Evolutionary conservation across 179 eudicot species (phyloP), one percentile per base, ranked within the genome.

Genomic region (Silene vulgaris): DNA sequence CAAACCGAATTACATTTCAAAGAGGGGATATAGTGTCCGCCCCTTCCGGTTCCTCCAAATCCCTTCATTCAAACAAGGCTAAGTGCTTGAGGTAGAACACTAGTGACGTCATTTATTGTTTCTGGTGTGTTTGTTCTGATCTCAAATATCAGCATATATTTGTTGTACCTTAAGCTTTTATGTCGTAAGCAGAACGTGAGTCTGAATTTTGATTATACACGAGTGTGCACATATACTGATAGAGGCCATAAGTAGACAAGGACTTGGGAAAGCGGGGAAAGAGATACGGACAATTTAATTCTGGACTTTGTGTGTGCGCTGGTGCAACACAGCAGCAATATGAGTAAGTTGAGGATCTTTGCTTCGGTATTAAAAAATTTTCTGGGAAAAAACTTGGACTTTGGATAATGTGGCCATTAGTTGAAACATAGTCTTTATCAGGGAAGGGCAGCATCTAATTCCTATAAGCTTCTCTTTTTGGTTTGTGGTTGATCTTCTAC

Each of bases 121-220:
- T 23, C 52, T 62, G 50, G 71, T 71, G 20, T 48, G 64, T 70
- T 61, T 75, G 28, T 17, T 45, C 48, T 76, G 43, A n/a, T 30
- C 21, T 16, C 11, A 5, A 30, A 7, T 40, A 40, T 8, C 48
- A 40, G 48, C 48, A 40, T 40, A 7, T 40, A 40, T 40, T 40
- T 40, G 48, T 8, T 40, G 48, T 40, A 40, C 48, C 12, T 8
- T 40, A 40, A 40, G 48, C 48, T 40, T 40, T 40, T 40, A 40
- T 40, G 48, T 40, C 12, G 48, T 40, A 7, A 7, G 48, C 2
- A 40, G 12, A 40, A 40, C 0, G 12, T 5, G 48, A 40, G 48
- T 40, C 48, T 40, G 48, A 66, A 66, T 5, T 16, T 16, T 2
- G 11, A 35, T 29, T 35, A 14, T 30, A 20, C 11, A 5, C 37